phyloP scores from a whole-genome alignment of 805 yeast genomes.

The Candida silvatica region DNA sequence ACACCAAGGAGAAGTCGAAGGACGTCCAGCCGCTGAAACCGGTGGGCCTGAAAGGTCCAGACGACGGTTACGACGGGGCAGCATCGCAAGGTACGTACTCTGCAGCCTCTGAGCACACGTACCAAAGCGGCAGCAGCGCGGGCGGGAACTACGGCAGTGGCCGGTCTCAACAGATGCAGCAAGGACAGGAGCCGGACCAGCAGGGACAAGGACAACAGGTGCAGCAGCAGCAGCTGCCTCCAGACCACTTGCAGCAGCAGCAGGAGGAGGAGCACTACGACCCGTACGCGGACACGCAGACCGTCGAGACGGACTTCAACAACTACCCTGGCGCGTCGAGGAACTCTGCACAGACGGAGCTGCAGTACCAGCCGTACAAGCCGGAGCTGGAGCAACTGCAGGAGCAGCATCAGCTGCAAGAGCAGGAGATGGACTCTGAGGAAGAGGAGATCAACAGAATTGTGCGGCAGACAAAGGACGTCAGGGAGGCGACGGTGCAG shows the following conservation, averaged over 20 bases:
- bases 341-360: conserved; percentile 16
- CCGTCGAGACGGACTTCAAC: conserved; percentile 5
- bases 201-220: conserved; percentile 5
- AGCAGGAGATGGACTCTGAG: conserved; percentile 69
- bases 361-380: conserved; percentile 12
- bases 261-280: conserved; percentile 9
- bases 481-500: conserved; percentile 67
- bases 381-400: conserved; percentile 6
- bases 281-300: conserved; percentile 13
- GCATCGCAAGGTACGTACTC: too few relatives aligned
- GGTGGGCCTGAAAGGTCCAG: conserved; percentile 2
- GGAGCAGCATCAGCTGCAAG: conserved; percentile 15
- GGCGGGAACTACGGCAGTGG: too few relatives aligned
- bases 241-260: background rate
- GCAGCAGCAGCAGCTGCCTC: background rate
- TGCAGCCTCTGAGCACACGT: too few relatives aligned
- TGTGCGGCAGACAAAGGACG: conserved; percentile 62
- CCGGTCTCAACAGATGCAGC: background rate
- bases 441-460: conserved; percentile 81
- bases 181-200: background rate
- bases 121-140: too few relatives aligned
- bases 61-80: background rate
- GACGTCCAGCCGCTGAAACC: conserved; percentile 15
- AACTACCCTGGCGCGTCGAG: conserved; percentile 4
- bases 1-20: conserved; percentile 31